These are phyloP conservation scores for Talaromyces proteolyticus DNA, from an alignment of 495 filamentous ascomycete genomes.

Conservation along the genomic window DNA sequence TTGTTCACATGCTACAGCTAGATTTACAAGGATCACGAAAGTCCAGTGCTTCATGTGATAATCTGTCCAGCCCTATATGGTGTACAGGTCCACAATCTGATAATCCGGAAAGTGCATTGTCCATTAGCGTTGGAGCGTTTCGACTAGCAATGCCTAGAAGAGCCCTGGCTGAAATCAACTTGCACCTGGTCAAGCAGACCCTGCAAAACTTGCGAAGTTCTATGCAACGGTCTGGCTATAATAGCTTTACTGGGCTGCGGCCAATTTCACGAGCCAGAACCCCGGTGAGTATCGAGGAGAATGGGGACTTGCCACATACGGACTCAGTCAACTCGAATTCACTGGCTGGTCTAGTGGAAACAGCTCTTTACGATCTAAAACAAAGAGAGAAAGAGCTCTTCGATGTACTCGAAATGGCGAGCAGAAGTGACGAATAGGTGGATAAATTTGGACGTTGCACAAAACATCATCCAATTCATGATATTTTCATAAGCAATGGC, in stretches of 20 bases:
- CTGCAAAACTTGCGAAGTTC: not conserved
- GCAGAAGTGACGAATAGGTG: not conserved
- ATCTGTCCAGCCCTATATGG: not conserved
- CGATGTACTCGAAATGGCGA: not conserved
- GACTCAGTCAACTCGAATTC: not conserved
- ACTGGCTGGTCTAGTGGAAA: not conserved
- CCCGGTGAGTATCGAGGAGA: not conserved
- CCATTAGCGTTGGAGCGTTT: not conserved
- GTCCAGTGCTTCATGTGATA: not conserved
- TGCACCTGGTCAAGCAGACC: not conserved
- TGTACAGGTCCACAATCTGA: not conserved
- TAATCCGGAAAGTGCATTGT: not conserved
- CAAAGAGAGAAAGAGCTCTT: not conserved
- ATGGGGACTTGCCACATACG: not conserved
- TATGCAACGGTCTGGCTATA: not conserved
- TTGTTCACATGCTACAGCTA: not conserved
- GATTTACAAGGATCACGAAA: not conserved
- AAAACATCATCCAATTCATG: not conserved
- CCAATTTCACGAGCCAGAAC: not conserved
- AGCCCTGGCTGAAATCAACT: not conserved
- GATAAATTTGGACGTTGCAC: not conserved
- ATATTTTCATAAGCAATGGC: not conserved
- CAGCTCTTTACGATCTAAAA: not conserved
- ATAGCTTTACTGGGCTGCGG: not conserved
- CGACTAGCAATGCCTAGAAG: not conserved